A percentile compares a stretch with the other conserved stretches of the same genome.
These are phyloP conservation scores for Globisporangium lucens DNA, from an alignment of 352 stramenopile genomes.

Conservation along the genomic window DNA sequence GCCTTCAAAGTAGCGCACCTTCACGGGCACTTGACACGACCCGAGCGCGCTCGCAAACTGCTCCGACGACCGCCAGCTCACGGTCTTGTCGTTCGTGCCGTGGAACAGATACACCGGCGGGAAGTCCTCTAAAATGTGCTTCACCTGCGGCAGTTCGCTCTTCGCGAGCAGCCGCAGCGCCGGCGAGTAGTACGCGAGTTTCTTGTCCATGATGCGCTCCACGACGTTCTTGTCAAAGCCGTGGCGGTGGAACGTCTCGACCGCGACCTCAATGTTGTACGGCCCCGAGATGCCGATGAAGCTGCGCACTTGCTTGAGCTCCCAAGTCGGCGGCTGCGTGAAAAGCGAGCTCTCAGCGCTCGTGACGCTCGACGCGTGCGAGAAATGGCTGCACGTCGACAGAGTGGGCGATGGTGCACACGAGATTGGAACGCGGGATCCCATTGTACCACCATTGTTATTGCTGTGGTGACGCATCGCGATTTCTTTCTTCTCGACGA, in stretches of 20 bases:
- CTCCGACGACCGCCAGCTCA: constrained; percentile 52
- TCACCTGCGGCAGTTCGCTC: constrained; percentile 22
- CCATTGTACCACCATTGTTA: constrained; percentile 5
- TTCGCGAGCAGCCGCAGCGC: constrained; percentile 41
- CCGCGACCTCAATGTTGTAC: constrained; percentile 81
- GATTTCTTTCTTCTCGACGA: constrained; percentile 51
- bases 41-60: constrained; percentile 49
- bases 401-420: constrained; percentile 18
- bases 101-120: constrained; percentile 61
- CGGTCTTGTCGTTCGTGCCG: constrained; percentile 60
- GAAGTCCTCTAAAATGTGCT: constrained; percentile 38
- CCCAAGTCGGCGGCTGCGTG: constrained; percentile 47
- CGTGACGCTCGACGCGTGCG: constrained; percentile 22
- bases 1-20: constrained; percentile 64
- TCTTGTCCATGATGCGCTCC: constrained; percentile 79
- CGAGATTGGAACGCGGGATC: constrained; percentile 18
- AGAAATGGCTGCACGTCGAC: constrained; percentile 32
- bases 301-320: constrained; percentile 59
- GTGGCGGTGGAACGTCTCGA: constrained; percentile 76
- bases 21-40: constrained; percentile 40
- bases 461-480: constrained; percentile 6
- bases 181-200: constrained; percentile 55
- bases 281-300: constrained; percentile 87
- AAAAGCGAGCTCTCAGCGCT: constrained; percentile 30
- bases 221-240: constrained; percentile 78